phyloP scores from a whole-genome alignment of 1,284 basidiomycete species.

The Kwoniella shivajii region DNA sequence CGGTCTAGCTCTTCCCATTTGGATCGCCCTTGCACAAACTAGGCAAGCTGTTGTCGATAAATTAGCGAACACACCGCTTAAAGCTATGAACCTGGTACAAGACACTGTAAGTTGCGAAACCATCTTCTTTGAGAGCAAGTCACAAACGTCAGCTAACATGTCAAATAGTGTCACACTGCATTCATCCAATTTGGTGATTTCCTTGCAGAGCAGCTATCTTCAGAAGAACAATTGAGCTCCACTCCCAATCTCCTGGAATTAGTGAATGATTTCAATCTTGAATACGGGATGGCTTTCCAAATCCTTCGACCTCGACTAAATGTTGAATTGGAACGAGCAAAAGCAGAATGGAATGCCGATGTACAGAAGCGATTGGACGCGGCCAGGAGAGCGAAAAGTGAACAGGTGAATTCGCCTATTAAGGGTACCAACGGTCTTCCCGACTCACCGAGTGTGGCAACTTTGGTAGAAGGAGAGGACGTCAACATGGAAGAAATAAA shows the following conservation, averaged over 20 bases:
- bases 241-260: slow-evolving; percentile 71
- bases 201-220: slow-evolving; percentile 51
- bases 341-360: slow-evolving; percentile 53
- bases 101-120: slow-evolving; percentile 67
- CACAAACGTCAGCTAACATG: background rate
- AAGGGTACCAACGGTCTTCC: slow-evolving; percentile 36
- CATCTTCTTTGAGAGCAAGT: background rate
- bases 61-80: slow-evolving; percentile 34
- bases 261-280: slow-evolving; percentile 72
- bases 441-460: slow-evolving; percentile 57
- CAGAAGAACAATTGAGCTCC: slow-evolving; percentile 52
- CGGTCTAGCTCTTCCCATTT: slow-evolving; percentile 73
- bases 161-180: slow-evolving; percentile 55
- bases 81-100: slow-evolving; percentile 70
- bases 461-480: slow-evolving; percentile 17
- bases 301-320: slow-evolving; percentile 79
- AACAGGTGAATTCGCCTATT: slow-evolving; percentile 12
- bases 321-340: slow-evolving; percentile 55
- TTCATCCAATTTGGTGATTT: slow-evolving; percentile 61
- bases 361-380: slow-evolving; percentile 74
- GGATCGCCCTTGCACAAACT: slow-evolving; percentile 85
- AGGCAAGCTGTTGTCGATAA: slow-evolving; percentile 54
- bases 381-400: slow-evolving; percentile 35
- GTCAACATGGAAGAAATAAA: slow-evolving; percentile 18
- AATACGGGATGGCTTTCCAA: slow-evolving; percentile 84